These are phyloP conservation scores for Oryza glaberrima DNA, from an alignment of 176 grass and related monocot genomes.

Conservation along the genomic window DNA sequence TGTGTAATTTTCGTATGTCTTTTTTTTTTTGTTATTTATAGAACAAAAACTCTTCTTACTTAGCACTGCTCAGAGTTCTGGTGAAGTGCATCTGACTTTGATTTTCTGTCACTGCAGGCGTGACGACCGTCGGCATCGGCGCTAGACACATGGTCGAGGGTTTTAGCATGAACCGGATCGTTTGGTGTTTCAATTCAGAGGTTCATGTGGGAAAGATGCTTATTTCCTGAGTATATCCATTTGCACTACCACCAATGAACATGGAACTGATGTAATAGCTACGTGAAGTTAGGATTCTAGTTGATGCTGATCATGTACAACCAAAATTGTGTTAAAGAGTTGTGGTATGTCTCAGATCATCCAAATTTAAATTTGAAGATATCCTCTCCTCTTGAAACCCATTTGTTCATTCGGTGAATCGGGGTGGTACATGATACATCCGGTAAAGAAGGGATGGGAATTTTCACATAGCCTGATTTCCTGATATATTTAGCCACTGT, in stretches of 20 bases:
- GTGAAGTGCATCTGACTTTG: constrained; percentile 15
- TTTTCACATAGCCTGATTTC: neutral
- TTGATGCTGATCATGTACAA: constrained; percentile 2
- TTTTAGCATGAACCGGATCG: neutral
- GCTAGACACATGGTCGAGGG: constrained; percentile 25
- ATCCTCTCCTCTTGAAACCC: neutral
- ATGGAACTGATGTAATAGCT: constrained; percentile 18
- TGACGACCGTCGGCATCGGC: constrained; percentile 27
- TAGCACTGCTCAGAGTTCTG: constrained; percentile 4
- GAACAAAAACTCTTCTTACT: neutral
- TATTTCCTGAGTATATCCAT: neutral
- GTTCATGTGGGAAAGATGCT: neutral
- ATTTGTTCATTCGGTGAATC: neutral
- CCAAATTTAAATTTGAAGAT: neutral
- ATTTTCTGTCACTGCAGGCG: constrained; percentile 41
- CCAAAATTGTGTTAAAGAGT: neutral
- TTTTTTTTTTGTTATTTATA: neutral
- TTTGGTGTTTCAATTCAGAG: neutral
- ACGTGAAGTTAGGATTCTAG: neutral
- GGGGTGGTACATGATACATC: neutral
- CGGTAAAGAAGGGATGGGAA: neutral
- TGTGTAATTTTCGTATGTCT: neutral
- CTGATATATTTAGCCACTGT: neutral
- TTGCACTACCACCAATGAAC: neutral
- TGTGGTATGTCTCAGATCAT: neutral